These are phyloP conservation scores for Dendrobium chrysotoxum DNA, from an alignment of 106 monocot species.

Conservation along the genomic window DNA sequence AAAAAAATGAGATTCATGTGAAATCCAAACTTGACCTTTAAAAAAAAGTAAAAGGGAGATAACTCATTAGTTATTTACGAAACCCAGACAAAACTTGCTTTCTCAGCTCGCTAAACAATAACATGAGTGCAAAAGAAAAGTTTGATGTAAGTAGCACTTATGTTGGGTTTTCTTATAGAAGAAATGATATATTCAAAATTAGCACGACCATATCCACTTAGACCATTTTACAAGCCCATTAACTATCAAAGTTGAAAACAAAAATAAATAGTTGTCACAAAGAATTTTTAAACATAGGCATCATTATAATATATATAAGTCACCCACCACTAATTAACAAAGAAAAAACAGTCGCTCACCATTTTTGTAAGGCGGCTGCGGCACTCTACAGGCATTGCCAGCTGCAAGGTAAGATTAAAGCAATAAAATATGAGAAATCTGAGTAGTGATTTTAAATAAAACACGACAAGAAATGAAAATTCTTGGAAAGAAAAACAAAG, in stretches of 20 bases:
- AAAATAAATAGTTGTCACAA: not conserved
- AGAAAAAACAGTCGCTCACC: conserved; percentile 21
- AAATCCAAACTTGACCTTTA: not conserved
- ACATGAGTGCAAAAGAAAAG: not conserved
- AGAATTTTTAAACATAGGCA: not conserved
- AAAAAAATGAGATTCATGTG: not conserved
- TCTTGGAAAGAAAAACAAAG: not conserved
- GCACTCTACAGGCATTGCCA: conserved; percentile 44
- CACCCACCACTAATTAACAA: not conserved
- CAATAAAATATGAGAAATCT: not conserved
- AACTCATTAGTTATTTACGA: not conserved
- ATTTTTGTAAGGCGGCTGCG: conserved; percentile 59
- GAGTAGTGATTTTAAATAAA: not conserved
- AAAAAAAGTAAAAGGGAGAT: not conserved
- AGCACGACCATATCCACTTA: not conserved
- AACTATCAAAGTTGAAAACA: not conserved
- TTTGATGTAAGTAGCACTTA: not conserved
- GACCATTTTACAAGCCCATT: not conserved
- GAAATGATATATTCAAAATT: not conserved
- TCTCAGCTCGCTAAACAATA: not conserved
- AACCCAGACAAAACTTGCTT: not conserved
- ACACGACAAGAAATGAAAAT: not conserved
- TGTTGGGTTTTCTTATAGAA: not conserved
- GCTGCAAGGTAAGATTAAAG: conserved; percentile 29
- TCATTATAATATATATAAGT: not conserved